A percentile compares a stretch with the other conserved stretches of the same genome.
phyloP scores from a whole-genome alignment of 2,329 filamentous ascomycete genomes.

The Teratosphaeria gauchensis region DNA sequence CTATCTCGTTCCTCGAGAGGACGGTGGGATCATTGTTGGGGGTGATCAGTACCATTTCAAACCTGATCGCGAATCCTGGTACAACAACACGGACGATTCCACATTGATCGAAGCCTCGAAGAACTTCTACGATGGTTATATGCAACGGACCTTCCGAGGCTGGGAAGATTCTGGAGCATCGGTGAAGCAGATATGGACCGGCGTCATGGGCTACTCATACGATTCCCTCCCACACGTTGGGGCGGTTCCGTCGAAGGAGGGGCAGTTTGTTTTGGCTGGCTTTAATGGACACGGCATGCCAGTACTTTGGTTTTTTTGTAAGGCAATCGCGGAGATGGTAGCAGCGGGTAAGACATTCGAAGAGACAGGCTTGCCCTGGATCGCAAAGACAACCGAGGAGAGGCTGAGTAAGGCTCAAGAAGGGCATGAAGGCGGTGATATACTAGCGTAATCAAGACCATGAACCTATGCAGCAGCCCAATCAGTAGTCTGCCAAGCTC shows the following conservation, averaged over 20 bases:
- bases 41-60: constrained; percentile 22
- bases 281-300: constrained; percentile 47
- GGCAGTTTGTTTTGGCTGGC: constrained; percentile 38
- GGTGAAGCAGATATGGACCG: constrained; percentile 32
- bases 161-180: constrained; percentile 36
- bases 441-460: neutral
- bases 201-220: constrained; percentile 16
- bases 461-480: neutral
- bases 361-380: neutral
- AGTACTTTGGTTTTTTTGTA: constrained; percentile 35
- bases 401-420: neutral
- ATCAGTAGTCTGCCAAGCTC: neutral
- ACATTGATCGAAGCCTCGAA: constrained; percentile 31
- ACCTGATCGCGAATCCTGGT: constrained; percentile 15
- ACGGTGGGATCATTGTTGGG: constrained; percentile 36
- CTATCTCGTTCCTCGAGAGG: constrained; percentile 33
- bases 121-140: constrained; percentile 38
- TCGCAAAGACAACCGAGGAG: neutral
- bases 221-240: constrained; percentile 33
- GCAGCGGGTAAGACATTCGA: constrained; percentile 10
- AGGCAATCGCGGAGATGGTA: constrained; percentile 32
- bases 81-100: constrained; percentile 36
- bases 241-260: constrained; percentile 29
- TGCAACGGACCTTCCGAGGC: constrained; percentile 37
- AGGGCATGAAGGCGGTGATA: constrained; percentile 1